These are phyloP conservation scores for Tolypocladium tundrense DNA, from an alignment of 2,329 filamentous ascomycete genomes.

Conservation along the genomic window DNA sequence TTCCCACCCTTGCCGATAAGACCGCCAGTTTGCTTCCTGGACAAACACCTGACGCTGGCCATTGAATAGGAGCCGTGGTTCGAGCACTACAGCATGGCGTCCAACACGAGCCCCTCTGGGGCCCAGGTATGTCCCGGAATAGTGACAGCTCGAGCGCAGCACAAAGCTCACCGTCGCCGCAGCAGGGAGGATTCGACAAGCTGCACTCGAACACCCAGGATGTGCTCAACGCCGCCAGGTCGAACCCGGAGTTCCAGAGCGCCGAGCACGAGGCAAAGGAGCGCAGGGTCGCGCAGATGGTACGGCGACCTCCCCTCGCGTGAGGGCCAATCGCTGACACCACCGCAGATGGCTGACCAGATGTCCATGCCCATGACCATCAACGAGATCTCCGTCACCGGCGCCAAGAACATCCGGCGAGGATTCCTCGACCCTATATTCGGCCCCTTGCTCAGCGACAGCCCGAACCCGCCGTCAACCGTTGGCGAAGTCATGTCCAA, in stretches of 20 bases:
- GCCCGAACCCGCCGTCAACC: slow-evolving; percentile 59
- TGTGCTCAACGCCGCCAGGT: slow-evolving; percentile 27
- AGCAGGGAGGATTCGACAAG: slow-evolving; percentile 28
- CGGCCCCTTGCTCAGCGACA: slow-evolving; percentile 62
- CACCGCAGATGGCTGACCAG: slow-evolving; percentile 48
- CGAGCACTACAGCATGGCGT: slow-evolving; percentile 19
- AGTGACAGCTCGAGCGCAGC: neutral
- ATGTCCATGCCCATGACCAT: slow-evolving; percentile 80
- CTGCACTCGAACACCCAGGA: slow-evolving; percentile 26
- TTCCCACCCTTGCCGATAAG: neutral
- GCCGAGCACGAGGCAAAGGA: slow-evolving; percentile 29
- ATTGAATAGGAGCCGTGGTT: neutral
- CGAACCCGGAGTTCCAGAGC: slow-evolving; percentile 23
- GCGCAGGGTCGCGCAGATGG: slow-evolving; percentile 26
- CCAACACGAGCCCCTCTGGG: slow-evolving; percentile 18
- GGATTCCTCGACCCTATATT: slow-evolving; percentile 77
- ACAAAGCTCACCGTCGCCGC: neutral
- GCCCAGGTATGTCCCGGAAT: slow-evolving; percentile 15
- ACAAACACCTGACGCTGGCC: neutral
- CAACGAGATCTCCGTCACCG: slow-evolving; percentile 73
- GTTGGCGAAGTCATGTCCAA: slow-evolving; percentile 69
- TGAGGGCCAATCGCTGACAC: slow-evolving; percentile 8
- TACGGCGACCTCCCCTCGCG: slow-evolving; percentile 6
- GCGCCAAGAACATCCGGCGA: slow-evolving; percentile 72
- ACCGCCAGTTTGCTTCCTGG: neutral